Percentiles rank a stretch among this genome's conserved stretches.
Conservation (phyloP, 2,329 filamentous ascomycete species). For the Arachnomyces sp. region DNA sequence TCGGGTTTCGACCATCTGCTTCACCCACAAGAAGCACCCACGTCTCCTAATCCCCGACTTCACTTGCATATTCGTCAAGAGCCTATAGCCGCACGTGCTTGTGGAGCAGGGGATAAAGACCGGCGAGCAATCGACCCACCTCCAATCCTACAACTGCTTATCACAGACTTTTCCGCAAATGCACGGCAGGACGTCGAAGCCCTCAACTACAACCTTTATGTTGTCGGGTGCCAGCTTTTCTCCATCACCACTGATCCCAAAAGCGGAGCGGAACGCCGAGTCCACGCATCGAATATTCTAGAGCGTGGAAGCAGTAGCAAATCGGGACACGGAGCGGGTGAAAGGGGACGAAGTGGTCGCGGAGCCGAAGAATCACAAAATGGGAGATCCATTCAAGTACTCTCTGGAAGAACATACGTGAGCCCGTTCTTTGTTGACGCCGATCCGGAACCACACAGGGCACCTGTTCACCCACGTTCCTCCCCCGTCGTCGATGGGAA, state of each 20-base stretch:
- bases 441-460: constrained; percentile 37
- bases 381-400: constrained; percentile 20
- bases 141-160: constrained; percentile 40
- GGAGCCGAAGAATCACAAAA: constrained; percentile 3
- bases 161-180: constrained; percentile 36
- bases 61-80: constrained; percentile 40
- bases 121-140: constrained; percentile 41
- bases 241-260: constrained; percentile 18
- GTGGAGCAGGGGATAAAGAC: constrained; percentile 40
- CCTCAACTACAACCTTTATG: constrained; percentile 33
- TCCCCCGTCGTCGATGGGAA: constrained; percentile 12
- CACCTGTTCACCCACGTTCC: constrained; percentile 28
- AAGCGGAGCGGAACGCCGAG: constrained; percentile 10
- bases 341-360: constrained; percentile 12
- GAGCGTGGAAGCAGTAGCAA: constrained; percentile 5
- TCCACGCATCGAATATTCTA: constrained; percentile 9
- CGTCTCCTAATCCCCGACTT: constrained; percentile 24
- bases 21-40: constrained; percentile 22
- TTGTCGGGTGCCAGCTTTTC: constrained; percentile 39
- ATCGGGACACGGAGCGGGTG: neutral
- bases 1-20: constrained; percentile 32
- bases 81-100: constrained; percentile 39
- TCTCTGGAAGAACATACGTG: constrained; percentile 34
- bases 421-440: constrained; percentile 36
- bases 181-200: constrained; percentile 30